These are phyloP conservation scores for Trifolium fragiferum DNA, from an alignment of 306 rosid species.

Conservation along the genomic window DNA sequence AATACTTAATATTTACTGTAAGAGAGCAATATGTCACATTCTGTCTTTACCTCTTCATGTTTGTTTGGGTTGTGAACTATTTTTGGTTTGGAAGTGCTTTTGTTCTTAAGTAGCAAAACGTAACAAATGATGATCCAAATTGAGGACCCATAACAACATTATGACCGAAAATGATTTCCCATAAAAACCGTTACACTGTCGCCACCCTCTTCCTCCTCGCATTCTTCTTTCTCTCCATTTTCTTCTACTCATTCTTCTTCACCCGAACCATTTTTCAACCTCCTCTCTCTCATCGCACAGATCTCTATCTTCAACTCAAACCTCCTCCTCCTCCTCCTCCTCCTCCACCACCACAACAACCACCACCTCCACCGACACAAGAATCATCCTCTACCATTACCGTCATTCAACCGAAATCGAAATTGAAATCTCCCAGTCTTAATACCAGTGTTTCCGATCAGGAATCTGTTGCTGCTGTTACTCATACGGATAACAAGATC, in stretches of 20 bases:
- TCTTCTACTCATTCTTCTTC: conserved; percentile 51
- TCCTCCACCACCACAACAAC: not conserved
- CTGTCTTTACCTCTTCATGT: no score
- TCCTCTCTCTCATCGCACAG: conserved; percentile 51
- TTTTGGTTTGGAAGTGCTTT: no score
- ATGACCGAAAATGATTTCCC: conserved; percentile 38
- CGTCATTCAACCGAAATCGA: not conserved
- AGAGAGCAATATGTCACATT: no score
- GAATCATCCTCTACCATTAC: not conserved
- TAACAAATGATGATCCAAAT: not conserved
- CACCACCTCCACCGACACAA: not conserved
- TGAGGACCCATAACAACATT: not conserved
- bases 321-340: conserved; percentile 36
- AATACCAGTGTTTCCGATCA: not conserved
- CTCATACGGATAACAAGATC: conserved; percentile 20
- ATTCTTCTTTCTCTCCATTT: conserved; percentile 51
- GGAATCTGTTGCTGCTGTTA: not conserved
- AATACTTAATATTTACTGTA: no score
- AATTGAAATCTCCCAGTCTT: not conserved
- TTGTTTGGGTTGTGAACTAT: no score
- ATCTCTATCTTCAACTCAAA: conserved; percentile 55
- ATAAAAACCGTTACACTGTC: conserved; percentile 49
- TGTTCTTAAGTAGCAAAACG: no score
- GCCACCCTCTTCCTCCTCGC: conserved; percentile 54
- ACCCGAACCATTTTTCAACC: conserved; percentile 54